Evolutionary conservation across 495 filamentous ascomycete species (phyloP).

Genomic region (Saxophila tyrrhenica): DNA sequence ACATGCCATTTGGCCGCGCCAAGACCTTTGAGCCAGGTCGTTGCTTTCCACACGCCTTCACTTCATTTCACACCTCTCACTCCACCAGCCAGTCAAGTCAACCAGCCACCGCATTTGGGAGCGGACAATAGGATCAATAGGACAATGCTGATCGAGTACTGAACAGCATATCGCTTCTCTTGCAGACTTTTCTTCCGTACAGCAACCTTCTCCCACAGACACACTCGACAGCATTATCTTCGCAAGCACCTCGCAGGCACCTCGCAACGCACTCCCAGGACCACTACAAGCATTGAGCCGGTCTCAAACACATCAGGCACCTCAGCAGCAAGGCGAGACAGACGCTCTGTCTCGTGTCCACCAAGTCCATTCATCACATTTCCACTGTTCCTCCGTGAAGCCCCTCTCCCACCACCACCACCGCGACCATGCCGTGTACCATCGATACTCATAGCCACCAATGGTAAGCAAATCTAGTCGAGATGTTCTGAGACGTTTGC

Average conservation of each 20-base stretch:
- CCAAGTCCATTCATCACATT: not conserved
- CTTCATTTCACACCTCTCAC: not conserved
- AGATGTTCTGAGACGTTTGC: too few relatives aligned
- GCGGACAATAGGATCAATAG: not conserved
- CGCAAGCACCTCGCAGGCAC: not conserved
- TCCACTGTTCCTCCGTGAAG: not conserved
- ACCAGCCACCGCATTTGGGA: not conserved
- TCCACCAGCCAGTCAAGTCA: not conserved
- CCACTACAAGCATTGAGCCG: not conserved
- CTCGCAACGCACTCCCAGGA: not conserved
- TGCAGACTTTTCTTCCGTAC: not conserved
- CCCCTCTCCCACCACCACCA: not conserved
- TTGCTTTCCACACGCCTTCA: not conserved
- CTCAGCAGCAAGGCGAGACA: not conserved
- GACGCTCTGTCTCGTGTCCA: not conserved
- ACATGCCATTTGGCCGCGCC: not conserved
- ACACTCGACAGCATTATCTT: not conserved
- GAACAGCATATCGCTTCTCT: not conserved
- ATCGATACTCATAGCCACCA: not conserved
- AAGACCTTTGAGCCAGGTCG: not conserved
- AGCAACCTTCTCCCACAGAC: not conserved
- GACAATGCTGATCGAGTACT: not conserved
- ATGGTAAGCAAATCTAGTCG: too few relatives aligned
- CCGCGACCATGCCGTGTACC: not conserved
- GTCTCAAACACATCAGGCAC: not conserved